phyloP scores from a whole-genome alignment of 2,329 filamentous ascomycete species.

The Fusarium sp. region DNA sequence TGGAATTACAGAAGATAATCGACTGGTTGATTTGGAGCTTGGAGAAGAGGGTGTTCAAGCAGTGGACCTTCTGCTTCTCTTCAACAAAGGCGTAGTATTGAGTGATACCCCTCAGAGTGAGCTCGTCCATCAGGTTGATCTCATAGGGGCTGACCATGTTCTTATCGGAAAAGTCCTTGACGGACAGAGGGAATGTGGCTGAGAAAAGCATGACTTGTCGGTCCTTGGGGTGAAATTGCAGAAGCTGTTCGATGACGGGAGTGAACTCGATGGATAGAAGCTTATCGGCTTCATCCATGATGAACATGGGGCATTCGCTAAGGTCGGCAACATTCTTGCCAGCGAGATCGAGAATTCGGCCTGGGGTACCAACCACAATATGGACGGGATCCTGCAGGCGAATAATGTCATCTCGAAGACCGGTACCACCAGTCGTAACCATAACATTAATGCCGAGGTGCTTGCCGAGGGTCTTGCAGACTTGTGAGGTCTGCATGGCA shows the following conservation, averaged over 20 bases:
- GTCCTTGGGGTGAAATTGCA: constrained; percentile 96
- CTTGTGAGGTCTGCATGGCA: constrained; percentile 97
- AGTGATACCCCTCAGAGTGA: constrained; percentile 96
- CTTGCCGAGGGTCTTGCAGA: constrained; percentile 98
- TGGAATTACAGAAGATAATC: constrained; percentile 99
- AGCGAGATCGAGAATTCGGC: constrained; percentile 93
- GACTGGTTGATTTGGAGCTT: constrained; percentile 99
- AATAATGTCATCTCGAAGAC: constrained; percentile 95
- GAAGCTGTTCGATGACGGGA: constrained; percentile 93
- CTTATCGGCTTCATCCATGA: constrained; percentile 99
- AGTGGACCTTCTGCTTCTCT: constrained; percentile 99
- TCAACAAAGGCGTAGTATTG: constrained; percentile 99
- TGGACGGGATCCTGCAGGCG: constrained; percentile 94
- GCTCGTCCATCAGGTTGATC: constrained; percentile 99
- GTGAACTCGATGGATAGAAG: constrained; percentile 97
- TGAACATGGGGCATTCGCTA: constrained; percentile 95
- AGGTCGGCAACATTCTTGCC: constrained; percentile 97
- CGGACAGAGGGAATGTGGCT: constrained; percentile 95
- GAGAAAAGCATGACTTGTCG: constrained; percentile 99
- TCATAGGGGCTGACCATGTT: constrained; percentile 97
- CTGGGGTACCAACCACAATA: constrained; percentile 96
- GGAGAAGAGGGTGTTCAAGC: constrained; percentile 97
- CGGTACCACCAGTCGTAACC: constrained; percentile 98
- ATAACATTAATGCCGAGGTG: constrained; percentile 98
- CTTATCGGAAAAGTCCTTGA: constrained; percentile 98